phyloP scores from a whole-genome alignment of 495 filamentous ascomycete species.

The Penicillium robsamsonii region DNA sequence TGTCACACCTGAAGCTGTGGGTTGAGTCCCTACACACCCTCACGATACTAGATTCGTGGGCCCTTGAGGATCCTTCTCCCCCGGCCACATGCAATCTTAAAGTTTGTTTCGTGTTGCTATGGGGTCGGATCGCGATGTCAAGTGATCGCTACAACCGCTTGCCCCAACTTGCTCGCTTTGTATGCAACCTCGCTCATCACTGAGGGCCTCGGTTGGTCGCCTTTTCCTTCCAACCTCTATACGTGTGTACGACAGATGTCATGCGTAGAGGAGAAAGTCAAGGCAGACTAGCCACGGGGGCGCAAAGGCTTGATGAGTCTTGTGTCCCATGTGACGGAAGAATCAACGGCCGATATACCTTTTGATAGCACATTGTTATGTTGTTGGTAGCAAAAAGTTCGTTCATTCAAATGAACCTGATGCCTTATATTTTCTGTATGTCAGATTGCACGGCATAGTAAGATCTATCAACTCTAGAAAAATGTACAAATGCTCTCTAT shows the following conservation, averaged over 20 bases:
- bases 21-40: conserved; percentile 27
- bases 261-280: conserved; percentile 10
- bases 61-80: conserved; percentile 29
- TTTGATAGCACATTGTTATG: conserved; percentile 35
- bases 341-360: conserved; percentile 32
- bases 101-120: conserved; percentile 21
- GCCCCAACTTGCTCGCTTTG: conserved; percentile 12
- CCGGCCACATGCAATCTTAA: conserved; percentile 22
- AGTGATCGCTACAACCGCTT: conserved; percentile 25
- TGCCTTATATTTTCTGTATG: conserved; percentile 6
- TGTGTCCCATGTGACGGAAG: conserved; percentile 30
- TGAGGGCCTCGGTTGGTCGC: conserved; percentile 15
- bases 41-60: conserved; percentile 34
- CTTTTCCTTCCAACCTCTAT: conserved; percentile 8
- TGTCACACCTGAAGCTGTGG: conserved; percentile 30
- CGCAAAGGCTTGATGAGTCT: conserved; percentile 13
- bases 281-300: conserved; percentile 19
- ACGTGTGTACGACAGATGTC: conserved; percentile 10
- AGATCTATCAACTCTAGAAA: neutral
- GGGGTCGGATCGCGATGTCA: conserved; percentile 27
- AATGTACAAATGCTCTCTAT: conserved; percentile 3
- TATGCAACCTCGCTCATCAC: conserved; percentile 18
- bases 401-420: conserved; percentile 26
- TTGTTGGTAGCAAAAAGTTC: conserved; percentile 36
- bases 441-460: neutral